phyloP scores from a whole-genome alignment of 208 protist genomes.

The Leishmania arabica region DNA sequence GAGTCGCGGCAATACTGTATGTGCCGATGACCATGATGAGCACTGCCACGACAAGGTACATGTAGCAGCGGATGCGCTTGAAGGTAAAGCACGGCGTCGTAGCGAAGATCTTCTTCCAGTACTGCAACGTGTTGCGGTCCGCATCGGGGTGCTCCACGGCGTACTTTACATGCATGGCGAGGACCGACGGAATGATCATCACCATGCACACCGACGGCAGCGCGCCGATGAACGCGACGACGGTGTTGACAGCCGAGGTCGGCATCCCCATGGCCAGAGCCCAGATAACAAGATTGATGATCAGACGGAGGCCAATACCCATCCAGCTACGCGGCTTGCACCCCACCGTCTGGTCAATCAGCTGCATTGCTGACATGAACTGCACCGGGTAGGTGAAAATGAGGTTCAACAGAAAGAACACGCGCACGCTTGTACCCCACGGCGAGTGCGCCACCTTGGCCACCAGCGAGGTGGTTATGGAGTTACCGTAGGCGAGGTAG shows the following conservation, averaged over 20 bases:
- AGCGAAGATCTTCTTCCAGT: slow-evolving; percentile 59
- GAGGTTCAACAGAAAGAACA: slow-evolving; percentile 54
- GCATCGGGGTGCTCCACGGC: slow-evolving; percentile 59
- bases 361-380: slow-evolving; percentile 80
- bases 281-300: slow-evolving; percentile 68
- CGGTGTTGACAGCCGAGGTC: slow-evolving; percentile 60
- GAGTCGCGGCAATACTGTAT: slow-evolving; percentile 39
- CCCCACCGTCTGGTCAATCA: slow-evolving; percentile 55
- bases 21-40: slow-evolving; percentile 81
- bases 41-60: slow-evolving; percentile 58
- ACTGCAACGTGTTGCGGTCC: slow-evolving; percentile 41
- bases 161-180: slow-evolving; percentile 51
- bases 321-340: slow-evolving; percentile 59
- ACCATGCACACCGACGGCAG: slow-evolving; percentile 74
- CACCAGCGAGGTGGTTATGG: slow-evolving; percentile 48
- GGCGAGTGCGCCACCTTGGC: slow-evolving; percentile 40
- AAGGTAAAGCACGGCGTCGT: slow-evolving; percentile 38
- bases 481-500: slow-evolving; percentile 67
- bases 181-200: slow-evolving; percentile 63
- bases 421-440: slow-evolving; percentile 52
- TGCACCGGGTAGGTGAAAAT: slow-evolving; percentile 80
- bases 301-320: slow-evolving; percentile 48
- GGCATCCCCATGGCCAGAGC: slow-evolving; percentile 63
- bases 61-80: slow-evolving; percentile 39
- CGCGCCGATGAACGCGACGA: slow-evolving; percentile 73